Base-by-base conservation (phyloP, 1,284 basidiomycete genomes). In the Termitomyces sp. region DNA sequence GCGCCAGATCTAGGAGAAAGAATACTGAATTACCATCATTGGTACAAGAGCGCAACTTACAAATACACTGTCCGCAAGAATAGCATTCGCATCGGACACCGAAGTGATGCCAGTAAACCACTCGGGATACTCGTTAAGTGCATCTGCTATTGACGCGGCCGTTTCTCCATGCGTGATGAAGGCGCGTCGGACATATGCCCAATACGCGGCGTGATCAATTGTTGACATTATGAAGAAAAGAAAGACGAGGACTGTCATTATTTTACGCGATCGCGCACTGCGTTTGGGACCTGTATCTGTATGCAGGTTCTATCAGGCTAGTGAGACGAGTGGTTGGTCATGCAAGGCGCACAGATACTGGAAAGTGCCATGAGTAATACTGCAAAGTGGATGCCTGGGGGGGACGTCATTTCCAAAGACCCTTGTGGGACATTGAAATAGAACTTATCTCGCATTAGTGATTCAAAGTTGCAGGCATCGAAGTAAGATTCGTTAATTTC, bases 401-500 rank as follows among this genome's bases (percentile, higher is more conserved):
- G 7, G 34, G 19, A 10, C 6, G 40, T 42, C 21, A 17, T 26
- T 40, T 6, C 21, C 13, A 3, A 17, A 5, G 10, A 17, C 13
- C 13, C 2, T 12, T 31, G 21, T 19, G 26, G 10, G 1, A 15
- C 24, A 36, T 40, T 28, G 2, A 17, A 0, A 38, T 8, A 21
- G 12, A 5, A 2, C 50, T 33, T 39, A 58, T 57, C 59, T 49
- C 54, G 57, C 57, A 61, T 58, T 28, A 61, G 52, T n/a, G 57
- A 56, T 50, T 58, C 59, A 19, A 61, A 57, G 39, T 58, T 61
- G n/a, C 52, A 58, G 40, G 47, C 59, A 50, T 61, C 52, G 54
- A 61, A 61, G 30, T 61, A 61, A 8, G 59, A 47, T 21, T 61
- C 52, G 31, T 61, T 61, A 10, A 61, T 61, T 36, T 61, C 54